Base-by-base conservation (phyloP, 441 rosid genomes). In the Populus trichocarpa region DNA sequence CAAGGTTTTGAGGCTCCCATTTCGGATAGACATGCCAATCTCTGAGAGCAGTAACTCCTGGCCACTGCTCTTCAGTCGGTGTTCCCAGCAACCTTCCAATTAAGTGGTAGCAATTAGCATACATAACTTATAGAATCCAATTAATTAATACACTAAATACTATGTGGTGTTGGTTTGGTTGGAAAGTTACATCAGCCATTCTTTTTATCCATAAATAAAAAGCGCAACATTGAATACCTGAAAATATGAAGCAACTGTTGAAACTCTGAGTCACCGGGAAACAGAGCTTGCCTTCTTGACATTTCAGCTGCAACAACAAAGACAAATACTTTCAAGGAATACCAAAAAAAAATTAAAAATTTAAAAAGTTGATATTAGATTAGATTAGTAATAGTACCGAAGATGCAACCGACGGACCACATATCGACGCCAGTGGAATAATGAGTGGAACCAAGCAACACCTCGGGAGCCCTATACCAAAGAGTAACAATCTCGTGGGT, bases 381-480 rank as follows among this genome's bases (percentile, higher is more conserved):
- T 8, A 59, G 25, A 5, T 61, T 25, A 28, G 23, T 20, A 9
- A 20, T 3, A 28, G 72, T 76, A 92, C 97, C 97, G 23, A 96
- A 96, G 77, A 96, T 96, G 85, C 98, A 96, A 8, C 98, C 99
- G 22, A 96, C 98, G 18, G 99, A 96, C 99, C 99, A 96, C 87
- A 96, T 90, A 68, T 96, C 99, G 16, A 92, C 97, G 0, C 87
- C 96, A 13, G 93, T 91, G 53, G 97, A 96, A 73, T 96, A 96
- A 79, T 94, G 97, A 73, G 96, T 79, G 22, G 97, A 87, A 0
- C 99, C 98, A 59, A 96, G 94, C 80, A 96, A 85, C 72, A 96
- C 99, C 82, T 94, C 98, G 1, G 98, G 99, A 53, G 99, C 97
- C 53, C 98, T 79, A 67, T 96, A 92, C 97, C 97, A 94, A 66